A percentile compares a stretch with the other conserved stretches of the same genome.
Evolutionary conservation across 2,329 filamentous ascomycete genomes (phyloP).

Genomic region (Stemphylium vesicarium): DNA sequence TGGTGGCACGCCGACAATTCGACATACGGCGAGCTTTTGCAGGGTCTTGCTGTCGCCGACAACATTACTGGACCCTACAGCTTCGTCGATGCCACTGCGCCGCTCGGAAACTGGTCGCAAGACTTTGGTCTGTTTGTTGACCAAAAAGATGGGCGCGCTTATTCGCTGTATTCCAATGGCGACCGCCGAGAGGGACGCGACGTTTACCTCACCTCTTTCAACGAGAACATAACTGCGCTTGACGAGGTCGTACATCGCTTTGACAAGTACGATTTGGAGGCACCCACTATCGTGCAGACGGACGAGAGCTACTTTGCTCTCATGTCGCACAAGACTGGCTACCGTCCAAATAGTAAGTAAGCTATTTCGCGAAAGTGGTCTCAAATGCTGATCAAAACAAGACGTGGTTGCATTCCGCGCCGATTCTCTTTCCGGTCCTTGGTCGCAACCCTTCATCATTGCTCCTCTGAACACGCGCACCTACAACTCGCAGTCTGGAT

Average conservation of each 20-base stretch:
- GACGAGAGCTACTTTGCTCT: constrained; percentile 65
- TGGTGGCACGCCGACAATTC: constrained; percentile 68
- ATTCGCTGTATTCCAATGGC: constrained; percentile 66
- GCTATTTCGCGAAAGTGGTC: neutral
- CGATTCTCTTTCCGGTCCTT: constrained; percentile 58
- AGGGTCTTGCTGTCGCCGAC: constrained; percentile 62
- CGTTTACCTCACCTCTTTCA: constrained; percentile 63
- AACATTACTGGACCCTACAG: constrained; percentile 61
- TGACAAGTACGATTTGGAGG: constrained; percentile 66
- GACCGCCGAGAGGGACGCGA: constrained; percentile 62
- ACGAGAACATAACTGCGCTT: constrained; percentile 59
- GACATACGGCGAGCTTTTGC: constrained; percentile 62
- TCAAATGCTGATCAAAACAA: constrained; percentile 22
- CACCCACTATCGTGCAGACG: constrained; percentile 66
- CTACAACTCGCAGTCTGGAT: constrained; percentile 62
- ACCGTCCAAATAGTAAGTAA: constrained; percentile 63
- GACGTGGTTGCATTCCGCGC: constrained; percentile 64
- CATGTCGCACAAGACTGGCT: constrained; percentile 69
- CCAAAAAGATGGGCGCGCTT: constrained; percentile 62
- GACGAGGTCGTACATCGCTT: constrained; percentile 62
- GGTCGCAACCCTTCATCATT: constrained; percentile 63
- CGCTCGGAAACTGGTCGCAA: constrained; percentile 68
- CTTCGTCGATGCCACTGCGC: constrained; percentile 61
- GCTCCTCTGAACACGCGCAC: constrained; percentile 59
- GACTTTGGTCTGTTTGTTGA: constrained; percentile 68